Percentiles rank a stretch among this genome's conserved stretches.
These are phyloP conservation scores for Boletellus deceptivus DNA, from an alignment of 1,284 basidiomycete genomes.

Conservation along the genomic window DNA sequence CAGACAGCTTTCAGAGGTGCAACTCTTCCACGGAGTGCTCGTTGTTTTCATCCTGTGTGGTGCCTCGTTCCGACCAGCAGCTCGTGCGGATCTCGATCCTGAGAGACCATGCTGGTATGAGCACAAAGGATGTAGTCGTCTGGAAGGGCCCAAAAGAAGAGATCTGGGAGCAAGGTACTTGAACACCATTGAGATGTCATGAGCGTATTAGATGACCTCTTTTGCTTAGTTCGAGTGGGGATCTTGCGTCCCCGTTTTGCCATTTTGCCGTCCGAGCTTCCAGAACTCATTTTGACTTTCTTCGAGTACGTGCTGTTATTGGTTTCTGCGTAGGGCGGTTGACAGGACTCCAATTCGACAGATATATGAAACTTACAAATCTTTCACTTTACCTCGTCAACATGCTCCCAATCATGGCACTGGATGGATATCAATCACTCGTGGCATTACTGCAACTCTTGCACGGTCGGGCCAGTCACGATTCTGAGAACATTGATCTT, in stretches of 20 bases:
- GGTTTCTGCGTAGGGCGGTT: neutral
- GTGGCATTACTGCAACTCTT: conserved; percentile 37
- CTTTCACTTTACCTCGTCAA: conserved; percentile 74
- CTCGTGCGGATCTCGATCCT: conserved; percentile 48
- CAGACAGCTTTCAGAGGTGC: conserved; percentile 37
- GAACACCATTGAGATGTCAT: neutral
- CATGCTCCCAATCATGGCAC: conserved; percentile 58
- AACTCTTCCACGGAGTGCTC: conserved; percentile 36
- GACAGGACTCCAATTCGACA: conserved; percentile 25
- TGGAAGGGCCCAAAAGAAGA: conserved; percentile 72
- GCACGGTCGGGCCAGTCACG: neutral
- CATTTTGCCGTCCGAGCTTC: conserved; percentile 48
- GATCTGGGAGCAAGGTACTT: conserved; percentile 65
- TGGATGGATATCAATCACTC: conserved; percentile 62
- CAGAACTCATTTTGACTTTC: conserved; percentile 37
- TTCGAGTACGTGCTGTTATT: conserved; percentile 44
- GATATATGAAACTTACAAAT: conserved; percentile 61
- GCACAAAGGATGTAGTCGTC: conserved; percentile 41
- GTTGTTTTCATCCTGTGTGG: conserved; percentile 41
- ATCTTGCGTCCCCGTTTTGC: conserved; percentile 43
- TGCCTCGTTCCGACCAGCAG: conserved; percentile 43
- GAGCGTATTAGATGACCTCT: neutral
- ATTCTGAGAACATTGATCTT: conserved; percentile 15
- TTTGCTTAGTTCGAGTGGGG: conserved; percentile 53
- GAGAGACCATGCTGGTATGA: conserved; percentile 8